These are phyloP conservation scores for Odonthalia washingtoniensis DNA, from an alignment of 31 red algal species.

Conservation along the genomic window DNA sequence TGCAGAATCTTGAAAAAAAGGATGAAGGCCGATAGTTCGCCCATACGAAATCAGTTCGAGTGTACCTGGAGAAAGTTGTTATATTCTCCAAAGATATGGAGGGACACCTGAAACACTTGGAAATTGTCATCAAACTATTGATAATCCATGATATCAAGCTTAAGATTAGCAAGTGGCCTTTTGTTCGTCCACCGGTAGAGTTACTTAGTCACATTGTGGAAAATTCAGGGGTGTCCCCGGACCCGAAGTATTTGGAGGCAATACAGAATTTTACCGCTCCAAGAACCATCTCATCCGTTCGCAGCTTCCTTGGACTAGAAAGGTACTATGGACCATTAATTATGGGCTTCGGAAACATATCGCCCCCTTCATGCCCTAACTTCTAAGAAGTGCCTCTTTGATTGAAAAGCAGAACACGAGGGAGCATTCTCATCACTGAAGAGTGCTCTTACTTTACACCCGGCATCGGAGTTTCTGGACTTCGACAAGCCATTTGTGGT, in stretches of 20 bases:
- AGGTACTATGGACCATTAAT: constrained; percentile 43
- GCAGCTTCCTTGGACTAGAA: constrained; percentile 26
- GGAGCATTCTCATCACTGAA: neutral
- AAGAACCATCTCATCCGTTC: no score
- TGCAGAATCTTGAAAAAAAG: no score
- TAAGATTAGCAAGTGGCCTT: neutral
- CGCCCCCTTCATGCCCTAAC: neutral
- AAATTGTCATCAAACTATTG: constrained; percentile 13
- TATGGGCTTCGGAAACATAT: constrained; percentile 22
- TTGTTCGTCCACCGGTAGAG: neutral
- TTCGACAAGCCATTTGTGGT: neutral
- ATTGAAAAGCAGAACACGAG: constrained; percentile 5
- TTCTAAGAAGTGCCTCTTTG: neutral
- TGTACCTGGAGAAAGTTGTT: constrained; percentile 39
- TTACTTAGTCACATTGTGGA: neutral
- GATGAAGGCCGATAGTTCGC: no score
- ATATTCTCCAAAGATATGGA: constrained; percentile 31
- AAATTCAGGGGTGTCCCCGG: neutral
- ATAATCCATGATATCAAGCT: neutral
- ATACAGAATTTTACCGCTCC: neutral
- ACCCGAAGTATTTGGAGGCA: neutral
- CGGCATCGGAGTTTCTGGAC: neutral
- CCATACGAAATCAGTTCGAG: no score
- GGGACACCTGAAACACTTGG: constrained; percentile 7
- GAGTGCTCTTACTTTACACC: neutral